Evolutionary conservation across 257 asterid species (phyloP).

Genomic region (Solanum medicagineum): DNA sequence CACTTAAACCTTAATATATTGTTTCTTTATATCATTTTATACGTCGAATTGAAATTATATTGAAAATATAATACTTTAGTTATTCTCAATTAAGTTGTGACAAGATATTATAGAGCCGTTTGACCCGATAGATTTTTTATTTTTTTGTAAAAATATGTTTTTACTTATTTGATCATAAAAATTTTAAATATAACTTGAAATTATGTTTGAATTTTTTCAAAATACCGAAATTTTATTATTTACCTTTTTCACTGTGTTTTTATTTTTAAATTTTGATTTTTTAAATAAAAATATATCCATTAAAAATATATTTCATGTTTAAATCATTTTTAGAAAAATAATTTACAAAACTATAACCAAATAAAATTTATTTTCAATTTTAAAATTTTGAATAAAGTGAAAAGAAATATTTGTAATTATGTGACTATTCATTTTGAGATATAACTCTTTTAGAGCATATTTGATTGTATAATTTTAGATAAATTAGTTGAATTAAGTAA

Average conservation of each 20-base stretch:
- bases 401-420: too few species aligned
- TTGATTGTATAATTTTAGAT: too few species aligned
- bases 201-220: too few species aligned
- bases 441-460: background rate
- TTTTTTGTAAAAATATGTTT: too few species aligned
- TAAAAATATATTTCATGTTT: background rate
- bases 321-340: background rate
- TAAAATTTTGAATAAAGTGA: too few species aligned
- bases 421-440: background rate
- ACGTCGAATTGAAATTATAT: background rate
- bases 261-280: too few species aligned
- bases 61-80: background rate
- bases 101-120: background rate
- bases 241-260: background rate
- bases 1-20: background rate
- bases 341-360: background rate
- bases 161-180: too few species aligned
- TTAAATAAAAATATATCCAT: too few species aligned
- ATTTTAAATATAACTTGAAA: too few species aligned
- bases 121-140: background rate
- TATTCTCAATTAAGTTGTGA: background rate
- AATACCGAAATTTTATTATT: too few species aligned
- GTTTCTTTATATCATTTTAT: background rate
- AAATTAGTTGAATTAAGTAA: too few species aligned
- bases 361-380: background rate